phyloP scores from a whole-genome alignment of 2,329 filamentous ascomycete genomes.

The Ceratocystis harringtonii region DNA sequence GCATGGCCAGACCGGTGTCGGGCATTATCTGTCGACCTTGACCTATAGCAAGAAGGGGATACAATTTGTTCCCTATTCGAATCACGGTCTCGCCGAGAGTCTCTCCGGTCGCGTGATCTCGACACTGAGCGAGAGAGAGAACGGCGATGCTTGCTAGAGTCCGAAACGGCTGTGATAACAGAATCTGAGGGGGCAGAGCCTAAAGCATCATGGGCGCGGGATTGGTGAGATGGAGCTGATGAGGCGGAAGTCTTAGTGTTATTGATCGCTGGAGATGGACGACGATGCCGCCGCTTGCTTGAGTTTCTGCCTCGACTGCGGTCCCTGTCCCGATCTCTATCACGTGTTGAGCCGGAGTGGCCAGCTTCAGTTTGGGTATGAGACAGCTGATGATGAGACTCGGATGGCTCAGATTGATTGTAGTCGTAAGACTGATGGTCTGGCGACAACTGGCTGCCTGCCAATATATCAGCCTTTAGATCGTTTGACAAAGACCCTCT shows the following conservation, averaged over 20 bases:
- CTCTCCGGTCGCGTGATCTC: slow-evolving; percentile 3
- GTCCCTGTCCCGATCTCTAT: slow-evolving; percentile 8
- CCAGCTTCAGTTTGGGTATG: background rate
- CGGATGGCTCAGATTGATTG: background rate
- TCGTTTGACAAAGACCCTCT: background rate
- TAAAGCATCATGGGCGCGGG: slow-evolving; percentile 1
- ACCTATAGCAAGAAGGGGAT: slow-evolving; percentile 8
- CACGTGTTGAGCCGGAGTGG: background rate
- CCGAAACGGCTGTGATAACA: background rate
- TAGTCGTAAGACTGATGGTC: background rate
- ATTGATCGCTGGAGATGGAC: background rate
- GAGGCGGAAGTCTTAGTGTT: background rate
- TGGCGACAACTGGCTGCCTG: background rate
- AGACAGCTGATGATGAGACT: background rate
- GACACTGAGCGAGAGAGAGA: slow-evolving; percentile 5
- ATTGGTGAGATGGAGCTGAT: slow-evolving; percentile 3
- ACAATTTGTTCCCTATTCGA: background rate
- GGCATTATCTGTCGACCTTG: slow-evolving; percentile 1
- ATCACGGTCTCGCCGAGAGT: slow-evolving; percentile 4
- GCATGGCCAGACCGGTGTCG: slow-evolving; percentile 1
- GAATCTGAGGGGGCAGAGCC: background rate
- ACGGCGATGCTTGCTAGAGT: background rate
- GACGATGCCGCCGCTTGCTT: slow-evolving; percentile 5
- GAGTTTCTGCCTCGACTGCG: slow-evolving; percentile 5
- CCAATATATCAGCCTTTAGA: background rate